Evolutionary conservation across 2,329 filamentous ascomycete species (phyloP).

Genomic region (Monosporascus sp.): DNA sequence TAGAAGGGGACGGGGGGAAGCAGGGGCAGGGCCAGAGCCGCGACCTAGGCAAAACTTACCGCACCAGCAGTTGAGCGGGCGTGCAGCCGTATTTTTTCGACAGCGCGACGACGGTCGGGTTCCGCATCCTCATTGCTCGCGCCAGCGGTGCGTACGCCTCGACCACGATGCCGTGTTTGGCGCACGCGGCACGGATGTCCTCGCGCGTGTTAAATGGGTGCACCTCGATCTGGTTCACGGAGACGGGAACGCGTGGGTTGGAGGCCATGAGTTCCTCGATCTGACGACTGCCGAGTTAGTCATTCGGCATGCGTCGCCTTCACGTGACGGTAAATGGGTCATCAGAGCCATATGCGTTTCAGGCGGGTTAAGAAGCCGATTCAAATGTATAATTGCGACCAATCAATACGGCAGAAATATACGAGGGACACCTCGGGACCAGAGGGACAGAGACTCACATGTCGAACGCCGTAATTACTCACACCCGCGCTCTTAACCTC

Average conservation of each 20-base stretch:
- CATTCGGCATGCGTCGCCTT: not conserved
- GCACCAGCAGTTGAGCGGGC: constrained; percentile 67
- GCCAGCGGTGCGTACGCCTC: constrained; percentile 79
- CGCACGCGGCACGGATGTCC: constrained; percentile 61
- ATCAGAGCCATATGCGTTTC: too few species aligned
- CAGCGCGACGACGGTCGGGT: constrained; percentile 57
- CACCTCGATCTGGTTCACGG: constrained; percentile 76
- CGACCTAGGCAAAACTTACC: constrained; percentile 22
- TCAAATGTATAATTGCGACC: not conserved
- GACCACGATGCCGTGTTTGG: constrained; percentile 61
- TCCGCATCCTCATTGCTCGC: constrained; percentile 62
- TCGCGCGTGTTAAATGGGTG: constrained; percentile 76
- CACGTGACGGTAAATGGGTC: too few species aligned
- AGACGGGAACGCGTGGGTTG: constrained; percentile 57
- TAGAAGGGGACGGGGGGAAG: too few species aligned
- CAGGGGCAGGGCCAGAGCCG: too few species aligned
- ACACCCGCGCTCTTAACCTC: constrained; percentile 69
- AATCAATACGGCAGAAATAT: not conserved
- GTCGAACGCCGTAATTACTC: constrained; percentile 71
- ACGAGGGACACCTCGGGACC: not conserved
- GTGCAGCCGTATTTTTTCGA: constrained; percentile 65
- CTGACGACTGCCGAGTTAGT: constrained; percentile 27
- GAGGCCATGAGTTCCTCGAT: constrained; percentile 64
- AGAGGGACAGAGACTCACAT: constrained; percentile 43
- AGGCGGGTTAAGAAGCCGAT: too few species aligned